Percentiles rank a stretch among this genome's conserved stretches.
Conservation (phyloP, 2,329 filamentous ascomycete species). For the Chaetomiaceae sp. region DNA sequence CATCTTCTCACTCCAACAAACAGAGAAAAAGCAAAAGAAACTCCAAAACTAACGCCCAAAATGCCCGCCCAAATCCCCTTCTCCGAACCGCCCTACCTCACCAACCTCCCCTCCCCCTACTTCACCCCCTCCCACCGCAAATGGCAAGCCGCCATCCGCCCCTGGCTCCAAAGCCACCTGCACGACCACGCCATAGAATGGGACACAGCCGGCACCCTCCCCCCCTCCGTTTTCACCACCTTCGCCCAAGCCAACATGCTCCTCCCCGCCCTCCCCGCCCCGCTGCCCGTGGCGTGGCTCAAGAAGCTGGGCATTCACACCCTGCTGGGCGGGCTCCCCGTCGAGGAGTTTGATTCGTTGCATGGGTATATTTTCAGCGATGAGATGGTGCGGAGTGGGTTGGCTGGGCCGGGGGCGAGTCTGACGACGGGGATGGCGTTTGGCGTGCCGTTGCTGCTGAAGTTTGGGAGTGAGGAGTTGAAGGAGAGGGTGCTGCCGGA, state of each 20-base stretch:
- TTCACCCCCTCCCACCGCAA: constrained; percentile 60
- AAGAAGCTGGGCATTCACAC: constrained; percentile 61
- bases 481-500: constrained; percentile 65
- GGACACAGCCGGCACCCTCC: constrained; percentile 61
- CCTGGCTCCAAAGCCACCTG: constrained; percentile 61
- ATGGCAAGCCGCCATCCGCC: constrained; percentile 64
- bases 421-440: constrained; percentile 69
- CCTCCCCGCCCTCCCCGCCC: constrained; percentile 63
- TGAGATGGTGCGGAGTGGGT: constrained; percentile 63
- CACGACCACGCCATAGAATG: constrained; percentile 61
- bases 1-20: not conserved
- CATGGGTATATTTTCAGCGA: constrained; percentile 67
- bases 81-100: constrained; percentile 67
- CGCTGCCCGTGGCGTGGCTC: constrained; percentile 63
- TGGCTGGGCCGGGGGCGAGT: constrained; percentile 58
- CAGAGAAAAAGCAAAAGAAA: too few relatives aligned
- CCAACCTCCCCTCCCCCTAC: constrained; percentile 66
- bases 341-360: constrained; percentile 70
- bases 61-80: constrained; percentile 49
- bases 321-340: constrained; percentile 59
- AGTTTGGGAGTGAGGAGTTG: constrained; percentile 58
- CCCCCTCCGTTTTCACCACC: constrained; percentile 56
- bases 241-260: constrained; percentile 66
- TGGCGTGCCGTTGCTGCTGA: constrained; percentile 65
- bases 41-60: not conserved